Evolutionary conservation across 169 alveolate species (phyloP).

Genomic region (Plasmodium vivax): DNA sequence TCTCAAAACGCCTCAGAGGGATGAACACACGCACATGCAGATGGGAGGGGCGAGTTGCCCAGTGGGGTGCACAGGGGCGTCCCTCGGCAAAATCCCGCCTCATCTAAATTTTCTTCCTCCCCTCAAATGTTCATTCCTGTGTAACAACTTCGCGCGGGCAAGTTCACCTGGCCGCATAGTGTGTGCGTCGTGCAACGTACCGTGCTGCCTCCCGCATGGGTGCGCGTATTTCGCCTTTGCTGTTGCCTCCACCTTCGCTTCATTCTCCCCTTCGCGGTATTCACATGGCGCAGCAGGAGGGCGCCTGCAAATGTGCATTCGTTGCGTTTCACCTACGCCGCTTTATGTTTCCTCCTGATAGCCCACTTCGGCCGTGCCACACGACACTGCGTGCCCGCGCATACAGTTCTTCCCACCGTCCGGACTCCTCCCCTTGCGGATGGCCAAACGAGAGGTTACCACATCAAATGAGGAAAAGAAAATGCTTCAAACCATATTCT

Average conservation of each 20-base stretch:
- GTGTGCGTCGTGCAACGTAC: background rate
- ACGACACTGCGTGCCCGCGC: background rate
- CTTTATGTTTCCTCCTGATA: background rate
- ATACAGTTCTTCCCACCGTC: background rate
- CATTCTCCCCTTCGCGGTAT: background rate
- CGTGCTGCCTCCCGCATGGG: background rate
- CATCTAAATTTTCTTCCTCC: background rate
- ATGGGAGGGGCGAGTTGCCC: background rate
- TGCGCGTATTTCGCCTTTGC: background rate
- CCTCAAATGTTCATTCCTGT: background rate
- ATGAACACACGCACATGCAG: background rate
- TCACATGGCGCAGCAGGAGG: background rate
- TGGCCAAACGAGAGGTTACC: background rate
- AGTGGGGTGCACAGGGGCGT: background rate
- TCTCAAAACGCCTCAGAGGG: background rate
- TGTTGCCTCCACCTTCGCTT: background rate
- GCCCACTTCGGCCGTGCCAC: background rate
- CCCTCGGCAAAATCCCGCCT: background rate
- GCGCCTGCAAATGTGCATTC: background rate
- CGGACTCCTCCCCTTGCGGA: background rate
- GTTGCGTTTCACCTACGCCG: background rate
- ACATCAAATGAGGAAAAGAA: background rate
- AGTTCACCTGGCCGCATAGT: background rate
- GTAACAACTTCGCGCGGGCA: background rate
- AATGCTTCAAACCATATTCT: background rate